Conservation (phyloP, 192 early-diverging fungal genomes). For the Backusella circina region DNA sequence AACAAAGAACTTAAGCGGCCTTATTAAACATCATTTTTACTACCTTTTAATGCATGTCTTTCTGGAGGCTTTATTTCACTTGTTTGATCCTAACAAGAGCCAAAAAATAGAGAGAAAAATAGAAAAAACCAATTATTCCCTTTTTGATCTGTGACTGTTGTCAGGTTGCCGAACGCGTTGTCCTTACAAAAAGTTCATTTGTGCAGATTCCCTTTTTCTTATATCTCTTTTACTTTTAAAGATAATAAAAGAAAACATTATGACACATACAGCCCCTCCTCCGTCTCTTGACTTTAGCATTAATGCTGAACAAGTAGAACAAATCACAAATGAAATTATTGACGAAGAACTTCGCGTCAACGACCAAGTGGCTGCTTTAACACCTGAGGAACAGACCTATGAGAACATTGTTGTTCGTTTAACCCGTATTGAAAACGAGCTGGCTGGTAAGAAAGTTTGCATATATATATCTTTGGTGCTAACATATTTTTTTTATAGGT, state of each 20-base stretch:
- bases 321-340: conserved; percentile 17
- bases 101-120: too few relatives aligned
- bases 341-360: conserved; percentile 22
- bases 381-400: conserved; percentile 32
- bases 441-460: conserved; percentile 10
- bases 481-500: background rate
- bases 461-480: background rate
- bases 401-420: conserved; percentile 39
- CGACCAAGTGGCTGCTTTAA: conserved; percentile 30
- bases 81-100: too few relatives aligned
- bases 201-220: background rate
- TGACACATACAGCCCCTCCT: conserved; percentile 15
- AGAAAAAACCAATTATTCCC: background rate
- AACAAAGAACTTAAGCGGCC: background rate
- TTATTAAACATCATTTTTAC: background rate
- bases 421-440: conserved; percentile 26
- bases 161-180: background rate
- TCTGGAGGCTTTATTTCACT: too few relatives aligned
- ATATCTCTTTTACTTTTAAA: conserved; percentile 6
- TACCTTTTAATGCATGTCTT: too few relatives aligned
- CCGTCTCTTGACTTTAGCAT: conserved; percentile 28
- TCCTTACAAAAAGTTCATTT: background rate
- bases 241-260: background rate
- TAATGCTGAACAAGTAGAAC: conserved; percentile 19
- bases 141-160: conserved; percentile 2